Base-by-base conservation (phyloP, 495 filamentous ascomycete genomes). In the Daldinia concentrica region DNA sequence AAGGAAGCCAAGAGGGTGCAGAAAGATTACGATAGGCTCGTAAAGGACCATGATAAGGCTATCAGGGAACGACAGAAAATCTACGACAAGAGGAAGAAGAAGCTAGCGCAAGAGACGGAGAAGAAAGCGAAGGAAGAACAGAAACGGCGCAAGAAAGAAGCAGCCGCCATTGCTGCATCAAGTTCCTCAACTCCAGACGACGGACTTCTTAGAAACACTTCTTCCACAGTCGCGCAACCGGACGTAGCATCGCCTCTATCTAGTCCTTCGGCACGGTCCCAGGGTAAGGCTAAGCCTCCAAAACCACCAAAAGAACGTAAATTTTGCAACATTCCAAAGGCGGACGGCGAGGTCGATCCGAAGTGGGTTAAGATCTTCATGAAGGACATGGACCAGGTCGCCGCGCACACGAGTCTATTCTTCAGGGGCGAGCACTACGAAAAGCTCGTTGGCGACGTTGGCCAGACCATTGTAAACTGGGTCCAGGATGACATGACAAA, bases 381-480 rank as follows among this genome's bases (percentile, higher is more conserved):
- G 91, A 85, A 89, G 32, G 88, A 89, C 37, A 90, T 95, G 54
- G 93, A 97, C 74, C 92, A 97, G 74, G 92, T 97, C 4, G 88
- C 86, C 7, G 94, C 94, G 3, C 94, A 97, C 77, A 93, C 91
- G 58, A 90, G 92, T 3, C 80, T 97, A 62, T 97, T 97, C 77
- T 88, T 93, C 43, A 81, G 87, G 0, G 86, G 84, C 0, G 82
- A 82, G 36, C 86, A 92, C 43, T 96, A 97, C 76, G 91, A 95
- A 74, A 77, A 78, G 69, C 80, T 97, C 11, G 90, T 96, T 39
- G 90, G 88, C 1, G 92, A 95, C 78, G 90, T 93, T 0, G 90
- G 87, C 14, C 82, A 81, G 17, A 82, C 88, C 66, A 86, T 97
- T 37, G 88, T 91, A 67, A 82, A 82, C 37, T 97, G 94, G 93